phyloP scores from a whole-genome alignment of 108 stramenopile species.

The Aurantiochytrium sp. region DNA sequence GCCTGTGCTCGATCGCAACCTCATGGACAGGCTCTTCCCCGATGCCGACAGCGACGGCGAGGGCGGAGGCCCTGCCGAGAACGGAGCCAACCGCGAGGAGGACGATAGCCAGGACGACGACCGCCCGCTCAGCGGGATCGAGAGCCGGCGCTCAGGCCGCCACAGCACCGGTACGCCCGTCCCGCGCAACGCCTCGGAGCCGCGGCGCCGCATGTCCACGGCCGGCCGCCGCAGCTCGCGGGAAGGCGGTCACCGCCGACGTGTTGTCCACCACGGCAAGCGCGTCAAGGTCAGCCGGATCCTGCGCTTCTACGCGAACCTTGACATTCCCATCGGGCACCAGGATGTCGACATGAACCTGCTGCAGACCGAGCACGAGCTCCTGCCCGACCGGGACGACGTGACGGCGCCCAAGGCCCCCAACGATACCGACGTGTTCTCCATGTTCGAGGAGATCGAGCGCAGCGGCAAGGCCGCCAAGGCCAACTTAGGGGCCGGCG shows the following conservation, averaged over 20 bases:
- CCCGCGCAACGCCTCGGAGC: too few relatives aligned
- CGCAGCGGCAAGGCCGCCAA: not conserved
- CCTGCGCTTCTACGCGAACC: not conserved
- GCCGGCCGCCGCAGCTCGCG: too few relatives aligned
- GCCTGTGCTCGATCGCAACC: not conserved
- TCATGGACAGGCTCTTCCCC: not conserved
- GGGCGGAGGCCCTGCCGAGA: not conserved
- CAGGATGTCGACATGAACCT: conserved; percentile 30
- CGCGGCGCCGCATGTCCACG: not conserved
- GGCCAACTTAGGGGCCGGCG: not conserved
- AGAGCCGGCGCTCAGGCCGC: too few relatives aligned
- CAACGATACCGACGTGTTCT: not conserved
- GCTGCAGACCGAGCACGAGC: not conserved
- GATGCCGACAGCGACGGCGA: not conserved
- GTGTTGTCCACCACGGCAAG: not conserved
- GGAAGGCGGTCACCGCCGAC: too few relatives aligned
- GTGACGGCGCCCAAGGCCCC: not conserved
- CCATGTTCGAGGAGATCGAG: conserved; percentile 17
- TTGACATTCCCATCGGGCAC: not conserved
- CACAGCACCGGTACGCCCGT: too few relatives aligned
- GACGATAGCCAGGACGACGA: not conserved
- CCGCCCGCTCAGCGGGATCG: too few relatives aligned
- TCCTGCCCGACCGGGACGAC: not conserved
- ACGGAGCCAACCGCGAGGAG: not conserved
- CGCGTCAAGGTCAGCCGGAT: not conserved